Conservation (phyloP, 2,329 filamentous ascomycete species). For the Claviceps sp. region DNA sequence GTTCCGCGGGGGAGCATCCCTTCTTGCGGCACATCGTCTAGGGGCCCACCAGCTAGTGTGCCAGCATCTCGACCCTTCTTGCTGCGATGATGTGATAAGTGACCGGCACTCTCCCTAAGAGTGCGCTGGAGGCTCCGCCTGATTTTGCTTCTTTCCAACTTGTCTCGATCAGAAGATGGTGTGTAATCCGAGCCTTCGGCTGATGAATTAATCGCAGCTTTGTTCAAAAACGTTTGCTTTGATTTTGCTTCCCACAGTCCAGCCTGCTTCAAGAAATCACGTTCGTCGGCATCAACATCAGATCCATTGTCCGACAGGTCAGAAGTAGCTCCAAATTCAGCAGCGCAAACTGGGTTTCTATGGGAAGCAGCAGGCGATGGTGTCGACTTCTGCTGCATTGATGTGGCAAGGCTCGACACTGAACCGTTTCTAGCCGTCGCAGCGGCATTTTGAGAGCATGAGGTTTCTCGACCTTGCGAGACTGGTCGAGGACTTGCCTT, state of each 20-base stretch:
- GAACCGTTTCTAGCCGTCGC: constrained; percentile 17
- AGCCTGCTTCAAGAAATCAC: constrained; percentile 52
- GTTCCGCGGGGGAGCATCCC: constrained; percentile 65
- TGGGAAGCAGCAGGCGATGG: constrained; percentile 12
- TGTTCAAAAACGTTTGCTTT: constrained; percentile 18
- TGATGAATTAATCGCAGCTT: constrained; percentile 21
- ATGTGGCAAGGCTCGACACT: constrained; percentile 18
- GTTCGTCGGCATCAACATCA: constrained; percentile 53
- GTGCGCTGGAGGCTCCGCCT: constrained; percentile 83
- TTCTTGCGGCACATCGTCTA: constrained; percentile 33
- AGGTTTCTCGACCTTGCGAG: constrained; percentile 14
- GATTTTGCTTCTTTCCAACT: constrained; percentile 51
- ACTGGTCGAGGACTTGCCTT: constrained; percentile 17
- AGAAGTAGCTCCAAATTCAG: constrained; percentile 8
- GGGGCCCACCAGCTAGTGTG: constrained; percentile 9
- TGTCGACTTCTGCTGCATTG: constrained; percentile 13
- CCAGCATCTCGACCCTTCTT: constrained; percentile 56
- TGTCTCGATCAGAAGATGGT: constrained; percentile 30
- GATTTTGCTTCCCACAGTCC: constrained; percentile 41
- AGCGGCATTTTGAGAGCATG: constrained; percentile 10
- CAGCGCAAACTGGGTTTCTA: constrained; percentile 11
- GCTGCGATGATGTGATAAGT: constrained; percentile 54
- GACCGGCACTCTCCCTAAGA: constrained; percentile 64
- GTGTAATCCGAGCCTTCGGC: constrained; percentile 19
- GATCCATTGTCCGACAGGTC: constrained; percentile 16